Evolutionary conservation across 129 eudicot genomes (phyloP).

Genomic region (carrot (Daucus carota)): DH1_v3.0 NC_030386.2:39471501-39472000

Average conservation of each 20-base stretch:
- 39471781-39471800: constrained; percentile 29
- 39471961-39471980: constrained; percentile 24
- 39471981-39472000: constrained; percentile 14
- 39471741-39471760: constrained; percentile 29
- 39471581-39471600: neutral
- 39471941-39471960: constrained; percentile 18
- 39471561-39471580: neutral
- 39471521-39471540: too few relatives aligned
- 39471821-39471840: constrained; percentile 36
- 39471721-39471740: too few relatives aligned
- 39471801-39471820: constrained; percentile 34
- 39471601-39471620: too few relatives aligned
- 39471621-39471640: too few relatives aligned
- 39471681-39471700: constrained; percentile 44
- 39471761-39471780: constrained; percentile 11
- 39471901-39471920: constrained; percentile 33
- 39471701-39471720: constrained; percentile 21
- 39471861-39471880: constrained; percentile 37
- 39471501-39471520: neutral
- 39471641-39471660: neutral
- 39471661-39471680: neutral
- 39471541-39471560: neutral
- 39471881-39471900: constrained; percentile 28
- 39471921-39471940: constrained; percentile 31
- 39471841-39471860: constrained; percentile 45